A percentile compares a stretch with the other conserved stretches of the same genome.
These are phyloP conservation scores for Talaromyces sp. DNA, from an alignment of 2,329 filamentous ascomycete species.

Conservation along the genomic window DNA sequence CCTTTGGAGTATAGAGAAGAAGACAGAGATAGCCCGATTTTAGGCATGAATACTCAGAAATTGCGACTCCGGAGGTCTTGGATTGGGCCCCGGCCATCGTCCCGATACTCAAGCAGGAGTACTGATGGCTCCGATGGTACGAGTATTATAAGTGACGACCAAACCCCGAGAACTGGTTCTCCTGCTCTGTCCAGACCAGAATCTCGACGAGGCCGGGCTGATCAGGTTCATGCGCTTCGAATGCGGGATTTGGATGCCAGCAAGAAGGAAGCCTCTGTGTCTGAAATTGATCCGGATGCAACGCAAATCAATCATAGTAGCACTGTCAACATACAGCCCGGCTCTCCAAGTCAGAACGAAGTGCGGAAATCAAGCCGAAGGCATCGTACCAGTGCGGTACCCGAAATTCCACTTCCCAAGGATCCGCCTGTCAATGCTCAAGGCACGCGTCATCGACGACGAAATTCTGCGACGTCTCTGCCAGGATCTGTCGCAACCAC, in stretches of 20 bases:
- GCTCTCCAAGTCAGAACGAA: neutral
- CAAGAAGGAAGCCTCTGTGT: slow-evolving; percentile 19
- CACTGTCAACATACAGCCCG: neutral
- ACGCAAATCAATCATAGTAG: neutral
- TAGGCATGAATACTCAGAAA: slow-evolving; percentile 13
- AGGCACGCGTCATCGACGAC: slow-evolving; percentile 7
- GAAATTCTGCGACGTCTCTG: slow-evolving; percentile 18
- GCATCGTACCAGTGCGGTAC: slow-evolving; percentile 20
- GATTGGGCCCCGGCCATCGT: slow-evolving; percentile 15
- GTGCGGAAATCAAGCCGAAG: neutral
- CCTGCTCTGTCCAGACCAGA: slow-evolving; percentile 22
- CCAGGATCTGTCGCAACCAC: slow-evolving; percentile 17
- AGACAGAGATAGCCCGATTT: slow-evolving; percentile 17
- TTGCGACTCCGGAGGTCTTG: slow-evolving; percentile 11
- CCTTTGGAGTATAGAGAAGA: slow-evolving; percentile 8
- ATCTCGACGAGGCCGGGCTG: slow-evolving; percentile 24
- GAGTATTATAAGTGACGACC: slow-evolving; percentile 5
- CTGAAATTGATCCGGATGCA: neutral
- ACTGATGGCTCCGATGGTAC: slow-evolving; percentile 13
- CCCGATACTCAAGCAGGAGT: slow-evolving; percentile 14
- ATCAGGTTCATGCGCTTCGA: slow-evolving; percentile 30
- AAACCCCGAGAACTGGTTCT: slow-evolving; percentile 13
- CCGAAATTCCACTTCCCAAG: slow-evolving; percentile 25
- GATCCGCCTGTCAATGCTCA: slow-evolving; percentile 23
- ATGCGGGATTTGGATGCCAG: slow-evolving; percentile 31